Base-by-base conservation (phyloP, 225 moss, liverwort and hornwort species). In the Neckera pumila region DNA sequence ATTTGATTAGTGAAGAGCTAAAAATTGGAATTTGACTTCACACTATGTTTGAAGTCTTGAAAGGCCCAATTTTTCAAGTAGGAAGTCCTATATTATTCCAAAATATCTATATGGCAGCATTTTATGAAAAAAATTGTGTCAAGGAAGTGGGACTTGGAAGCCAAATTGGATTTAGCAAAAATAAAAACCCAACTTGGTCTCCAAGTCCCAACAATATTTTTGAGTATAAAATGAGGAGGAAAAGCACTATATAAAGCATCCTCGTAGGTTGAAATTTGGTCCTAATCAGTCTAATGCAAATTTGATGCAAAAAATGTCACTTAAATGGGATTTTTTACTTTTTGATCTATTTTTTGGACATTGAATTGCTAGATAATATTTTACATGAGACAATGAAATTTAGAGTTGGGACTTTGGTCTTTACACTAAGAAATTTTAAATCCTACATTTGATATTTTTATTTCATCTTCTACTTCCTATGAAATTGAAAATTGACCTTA, bases 171-270 rank as follows among this genome's bases (percentile, higher is more conserved):
- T 33, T 13, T 8, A 13, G 12, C 2, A 33, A 76, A 49, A 45
- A 49, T 31, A 7, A 1, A 49, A 51, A 33, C 0, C 3, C 17
- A 42, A 27, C 14, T 23, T 0, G 0, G 0, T 69, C 7, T 23
- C 0, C 2, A 69, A 69, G 23, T 69, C 0, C 4, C 2, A 23
- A 22, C 2, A 42, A 14, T 25, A 14, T 38, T 13, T 27, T 42
- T 2, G 14, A 30, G 1, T 42, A 5, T 27, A 15, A 15, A 27
- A 71, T 72, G 33, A 49, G 0, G 42, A 72, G 6, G 9, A 49
- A 18, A 49, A 74, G n/a, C 2, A 49, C 31, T 7, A 47, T 47
- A 18, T 47, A 47, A 45, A 47, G 4, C 18, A 47, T 19, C 0
- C 0, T 31, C 31, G 7, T 18, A 0, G 23, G 8, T 0, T 18